Percentiles rank a stretch among this genome's conserved stretches.
Evolutionary conservation across 352 stramenopile species (phyloP).

Genomic region (Hyaloperonospora brassicae): DNA sequence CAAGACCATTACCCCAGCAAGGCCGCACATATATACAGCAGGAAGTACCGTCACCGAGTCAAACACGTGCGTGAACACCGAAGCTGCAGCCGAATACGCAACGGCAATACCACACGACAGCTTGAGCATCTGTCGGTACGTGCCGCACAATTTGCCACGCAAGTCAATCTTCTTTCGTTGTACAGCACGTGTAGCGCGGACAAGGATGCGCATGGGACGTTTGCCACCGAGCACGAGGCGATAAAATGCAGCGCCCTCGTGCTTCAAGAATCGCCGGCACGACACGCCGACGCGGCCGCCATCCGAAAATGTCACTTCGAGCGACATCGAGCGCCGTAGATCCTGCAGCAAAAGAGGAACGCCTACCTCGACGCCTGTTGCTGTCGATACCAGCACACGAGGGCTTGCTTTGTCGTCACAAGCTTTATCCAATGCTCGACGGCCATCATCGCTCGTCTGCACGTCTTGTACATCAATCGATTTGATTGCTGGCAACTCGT

Average conservation of each 20-base stretch:
- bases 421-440: constrained; percentile 6
- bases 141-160: constrained; percentile 42
- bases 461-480: constrained; percentile 43
- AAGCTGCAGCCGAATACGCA: constrained; percentile 40
- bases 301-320: constrained; percentile 57
- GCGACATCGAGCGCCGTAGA: constrained; percentile 35
- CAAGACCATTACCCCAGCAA: constrained; percentile 39
- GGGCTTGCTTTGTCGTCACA: constrained; percentile 1
- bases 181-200: constrained; percentile 27
- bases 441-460: constrained; percentile 1
- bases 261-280: constrained; percentile 38
- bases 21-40: constrained; percentile 40
- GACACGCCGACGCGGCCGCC: constrained; percentile 40
- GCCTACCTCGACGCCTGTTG: constrained; percentile 30
- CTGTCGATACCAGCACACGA: constrained; percentile 18
- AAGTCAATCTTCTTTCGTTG: constrained; percentile 28
- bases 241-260: constrained; percentile 40
- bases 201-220: constrained; percentile 46
- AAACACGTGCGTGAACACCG: constrained; percentile 46
- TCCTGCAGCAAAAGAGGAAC: constrained; percentile 33
- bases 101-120: constrained; percentile 52
- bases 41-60: constrained; percentile 42
- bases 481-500: constrained; percentile 38
- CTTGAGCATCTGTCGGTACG: constrained; percentile 57
- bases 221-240: constrained; percentile 43